phyloP scores from a whole-genome alignment of 768 basidiomycete species.

The Termitomyces sp. region DNA sequence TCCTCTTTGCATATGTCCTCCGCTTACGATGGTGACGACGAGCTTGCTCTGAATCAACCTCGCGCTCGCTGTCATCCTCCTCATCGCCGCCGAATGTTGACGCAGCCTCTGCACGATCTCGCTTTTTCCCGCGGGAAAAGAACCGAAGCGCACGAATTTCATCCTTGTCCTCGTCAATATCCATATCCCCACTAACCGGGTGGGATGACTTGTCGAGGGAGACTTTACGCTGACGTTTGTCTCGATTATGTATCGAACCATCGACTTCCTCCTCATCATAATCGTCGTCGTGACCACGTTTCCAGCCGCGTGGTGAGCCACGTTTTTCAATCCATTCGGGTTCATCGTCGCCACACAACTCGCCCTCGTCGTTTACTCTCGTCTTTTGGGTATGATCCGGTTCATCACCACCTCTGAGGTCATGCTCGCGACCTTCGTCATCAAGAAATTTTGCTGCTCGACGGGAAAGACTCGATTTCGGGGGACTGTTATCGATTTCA shows the following conservation, averaged over 20 bases:
- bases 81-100: constrained; percentile 69
- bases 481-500: constrained; percentile 12
- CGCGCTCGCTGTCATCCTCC: constrained; percentile 33
- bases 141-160: constrained; percentile 34
- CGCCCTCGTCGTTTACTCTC: constrained; percentile 46
- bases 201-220: constrained; percentile 37
- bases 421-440: constrained; percentile 36
- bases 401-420: constrained; percentile 31
- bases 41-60: constrained; percentile 35
- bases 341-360: constrained; percentile 47
- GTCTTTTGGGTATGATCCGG: constrained; percentile 50
- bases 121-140: constrained; percentile 61
- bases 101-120: constrained; percentile 70
- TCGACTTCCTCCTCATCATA: constrained; percentile 40
- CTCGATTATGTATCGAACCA: constrained; percentile 33
- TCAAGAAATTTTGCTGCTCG: constrained; percentile 27
- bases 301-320: constrained; percentile 39
- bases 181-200: constrained; percentile 40
- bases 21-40: constrained; percentile 53
- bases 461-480: constrained; percentile 21
- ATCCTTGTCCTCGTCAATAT: constrained; percentile 44
- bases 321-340: constrained; percentile 31
- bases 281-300: constrained; percentile 44
- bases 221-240: constrained; percentile 55
- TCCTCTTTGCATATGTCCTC: constrained; percentile 50